Conservation (phyloP, 2,329 filamentous ascomycete species). For the Colletotrichum horii region DNA sequence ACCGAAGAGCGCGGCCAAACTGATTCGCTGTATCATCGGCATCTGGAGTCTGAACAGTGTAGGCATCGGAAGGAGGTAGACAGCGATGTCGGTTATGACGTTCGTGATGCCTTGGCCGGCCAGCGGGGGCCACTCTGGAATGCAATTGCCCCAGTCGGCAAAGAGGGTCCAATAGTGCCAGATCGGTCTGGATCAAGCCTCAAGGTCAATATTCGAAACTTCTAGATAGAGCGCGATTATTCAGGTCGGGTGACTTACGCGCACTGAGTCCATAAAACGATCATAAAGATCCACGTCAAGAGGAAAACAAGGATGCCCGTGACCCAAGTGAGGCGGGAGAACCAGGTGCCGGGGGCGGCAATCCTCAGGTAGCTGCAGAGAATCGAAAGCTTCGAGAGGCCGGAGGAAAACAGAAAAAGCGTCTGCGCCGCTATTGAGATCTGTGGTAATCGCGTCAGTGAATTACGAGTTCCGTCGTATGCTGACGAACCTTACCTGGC, state of each 20-base stretch:
- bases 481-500: not conserved
- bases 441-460: constrained; percentile 23
- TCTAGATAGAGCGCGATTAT: not conserved
- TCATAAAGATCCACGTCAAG: constrained; percentile 34
- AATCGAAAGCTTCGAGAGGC: constrained; percentile 44
- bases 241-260: constrained; percentile 25
- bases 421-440: constrained; percentile 45
- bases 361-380: constrained; percentile 44
- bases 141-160: constrained; percentile 26
- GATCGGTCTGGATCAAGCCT: constrained; percentile 14
- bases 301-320: constrained; percentile 32
- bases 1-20: constrained; percentile 40
- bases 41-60: constrained; percentile 36
- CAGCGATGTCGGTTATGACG: constrained; percentile 36
- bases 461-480: fast-evolving
- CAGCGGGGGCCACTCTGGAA: constrained; percentile 31
- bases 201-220: not conserved
- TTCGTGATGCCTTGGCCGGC: constrained; percentile 36
- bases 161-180: constrained; percentile 33
- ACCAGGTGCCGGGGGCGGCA: constrained; percentile 35
- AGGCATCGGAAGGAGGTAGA: constrained; percentile 42
- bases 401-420: constrained; percentile 42
- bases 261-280: constrained; percentile 43
- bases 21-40: constrained; percentile 36
- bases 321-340: constrained; percentile 34